Evolutionary conservation across 495 filamentous ascomycete genomes (phyloP).

Genomic region (Eremomyces bilateralis): DNA sequence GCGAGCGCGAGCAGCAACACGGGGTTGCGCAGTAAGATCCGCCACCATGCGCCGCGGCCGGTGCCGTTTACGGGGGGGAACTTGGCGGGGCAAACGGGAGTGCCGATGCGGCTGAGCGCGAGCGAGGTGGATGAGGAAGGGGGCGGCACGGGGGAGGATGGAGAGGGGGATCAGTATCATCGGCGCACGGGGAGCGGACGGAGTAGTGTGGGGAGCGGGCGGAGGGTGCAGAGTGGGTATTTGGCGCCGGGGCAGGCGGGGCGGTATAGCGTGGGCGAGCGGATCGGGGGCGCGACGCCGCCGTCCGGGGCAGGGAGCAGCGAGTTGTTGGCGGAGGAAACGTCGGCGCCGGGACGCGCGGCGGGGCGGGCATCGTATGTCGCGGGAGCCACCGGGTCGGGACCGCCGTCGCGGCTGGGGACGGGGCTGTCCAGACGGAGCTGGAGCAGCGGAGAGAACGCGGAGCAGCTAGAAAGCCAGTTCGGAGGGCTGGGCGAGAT

Average conservation of each 20-base stretch:
- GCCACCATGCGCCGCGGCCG: slow-evolving; percentile 55
- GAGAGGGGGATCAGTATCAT: slow-evolving; percentile 31
- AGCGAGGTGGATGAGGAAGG: slow-evolving; percentile 76
- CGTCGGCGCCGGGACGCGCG: slow-evolving; percentile 24
- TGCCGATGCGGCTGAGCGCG: slow-evolving; percentile 79
- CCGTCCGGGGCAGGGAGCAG: slow-evolving; percentile 22
- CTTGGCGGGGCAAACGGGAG: slow-evolving; percentile 20
- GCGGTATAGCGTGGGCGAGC: slow-evolving; percentile 34
- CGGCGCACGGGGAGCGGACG: slow-evolving; percentile 57
- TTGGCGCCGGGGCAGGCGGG: slow-evolving; percentile 4
- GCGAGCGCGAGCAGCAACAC: slow-evolving; percentile 1
- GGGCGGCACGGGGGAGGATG: slow-evolving; percentile 24
- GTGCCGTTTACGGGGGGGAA: slow-evolving; percentile 24
- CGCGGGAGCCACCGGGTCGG: slow-evolving; percentile 7
- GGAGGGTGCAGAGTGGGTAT: slow-evolving; percentile 18
- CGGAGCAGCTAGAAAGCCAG: slow-evolving; percentile 26
- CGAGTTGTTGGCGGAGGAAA: slow-evolving; percentile 30
- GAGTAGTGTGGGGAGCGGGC: slow-evolving; percentile 42
- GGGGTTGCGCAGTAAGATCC: slow-evolving; percentile 45
- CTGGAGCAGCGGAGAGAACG: slow-evolving; percentile 24
- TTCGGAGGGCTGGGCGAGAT: slow-evolving; percentile 36
- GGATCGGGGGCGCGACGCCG: no score
- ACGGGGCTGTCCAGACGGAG: slow-evolving; percentile 16
- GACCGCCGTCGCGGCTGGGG: slow-evolving; percentile 4
- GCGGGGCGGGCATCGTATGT: slow-evolving; percentile 19